Percentiles rank a stretch among this genome's conserved stretches.
Evolutionary conservation across 441 rosid species (phyloP).

Genomic region (Euphorbia schlechtendalii): DNA sequence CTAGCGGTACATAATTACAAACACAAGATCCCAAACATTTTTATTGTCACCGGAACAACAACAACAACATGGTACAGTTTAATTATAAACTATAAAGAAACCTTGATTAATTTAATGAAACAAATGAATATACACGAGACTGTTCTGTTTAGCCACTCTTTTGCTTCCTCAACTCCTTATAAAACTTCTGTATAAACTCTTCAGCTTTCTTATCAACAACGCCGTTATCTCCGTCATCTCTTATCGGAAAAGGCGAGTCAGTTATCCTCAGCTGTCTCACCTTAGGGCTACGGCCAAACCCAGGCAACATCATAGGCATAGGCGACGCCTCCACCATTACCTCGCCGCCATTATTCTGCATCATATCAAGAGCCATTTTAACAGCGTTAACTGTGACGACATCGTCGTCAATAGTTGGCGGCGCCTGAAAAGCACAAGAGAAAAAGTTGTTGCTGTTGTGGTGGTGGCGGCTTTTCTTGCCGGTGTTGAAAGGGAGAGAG

Average conservation of each 20-base stretch:
- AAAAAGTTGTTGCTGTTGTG: slow-evolving; percentile 29
- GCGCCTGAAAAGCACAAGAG: slow-evolving; percentile 50
- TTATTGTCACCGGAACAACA: slow-evolving; percentile 4
- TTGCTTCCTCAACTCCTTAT: slow-evolving; percentile 54
- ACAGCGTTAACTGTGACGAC: slow-evolving; percentile 28
- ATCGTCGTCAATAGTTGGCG: slow-evolving; percentile 53
- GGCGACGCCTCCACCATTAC: slow-evolving; percentile 49
- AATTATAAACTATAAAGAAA: slow-evolving; percentile 5
- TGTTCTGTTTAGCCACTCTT: slow-evolving; percentile 10
- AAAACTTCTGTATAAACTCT: slow-evolving; percentile 73
- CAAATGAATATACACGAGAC: too few relatives aligned
- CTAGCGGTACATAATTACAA: neutral
- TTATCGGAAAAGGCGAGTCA: slow-evolving; percentile 84
- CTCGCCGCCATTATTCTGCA: slow-evolving; percentile 33
- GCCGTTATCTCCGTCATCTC: slow-evolving; percentile 40
- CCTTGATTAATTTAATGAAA: slow-evolving; percentile 7
- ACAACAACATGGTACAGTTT: neutral
- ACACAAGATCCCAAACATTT: neutral
- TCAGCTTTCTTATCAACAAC: slow-evolving; percentile 66
- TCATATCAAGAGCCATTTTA: slow-evolving; percentile 48
- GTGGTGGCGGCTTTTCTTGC: slow-evolving; percentile 25
- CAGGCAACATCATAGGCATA: slow-evolving; percentile 34
- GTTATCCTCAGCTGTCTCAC: slow-evolving; percentile 76
- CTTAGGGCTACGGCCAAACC: slow-evolving; percentile 64
- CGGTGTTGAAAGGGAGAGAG: slow-evolving; percentile 33